Evolutionary conservation across 768 basidiomycete species (phyloP), one percentile per base, ranked within the genome.

Genomic region (Tylopilus felleus): DNA sequence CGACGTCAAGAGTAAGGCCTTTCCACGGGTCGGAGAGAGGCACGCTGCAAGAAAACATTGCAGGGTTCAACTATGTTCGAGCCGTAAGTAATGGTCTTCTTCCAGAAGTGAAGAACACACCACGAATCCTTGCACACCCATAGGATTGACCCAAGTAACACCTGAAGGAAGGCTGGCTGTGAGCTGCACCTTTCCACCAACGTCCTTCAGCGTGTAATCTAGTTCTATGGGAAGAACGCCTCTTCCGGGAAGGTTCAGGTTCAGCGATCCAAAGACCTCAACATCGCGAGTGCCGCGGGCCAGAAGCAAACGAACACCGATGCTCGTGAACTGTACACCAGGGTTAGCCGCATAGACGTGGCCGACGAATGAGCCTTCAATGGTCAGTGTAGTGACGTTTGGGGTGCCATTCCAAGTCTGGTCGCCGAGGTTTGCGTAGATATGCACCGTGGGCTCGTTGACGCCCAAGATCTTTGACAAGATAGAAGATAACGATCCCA

Each of bases 111-210:
- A 52, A 10, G 12, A 27, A 42, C 40, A 17, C 35, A 53, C 52
- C 39, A 42, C 39, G 21, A 47, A 27, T 14, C 52, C 52, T 47
- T 53, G 52, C 14, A 33, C 52, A 14, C 52, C 52, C 46, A 53
- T 41, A 13, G 52, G 52, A 12, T 53, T 36, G 4, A 35, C 23
- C 52, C 52, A 53, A 33, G 39, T 33, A 22, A 42, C 40, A 7
- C 52, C 52, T 4, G 39, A 47, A 47, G 52, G 52, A 35, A 53
- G 52, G 33, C 2, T 12, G 6, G 52, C 52, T 22, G 17, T 12
- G 40, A 53, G 22, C 35, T 27, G 23, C 10, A 28, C 35, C 22
- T 3, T 28, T 8, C 43, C 51, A 38, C 31, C 16, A 22, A 17
- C 27, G 16, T 52, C 51, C 25, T 38, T 45, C 43, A 52, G 36